phyloP scores from a whole-genome alignment of 2,329 filamentous ascomycete species.

The Arthrobotrys conoides region DNA sequence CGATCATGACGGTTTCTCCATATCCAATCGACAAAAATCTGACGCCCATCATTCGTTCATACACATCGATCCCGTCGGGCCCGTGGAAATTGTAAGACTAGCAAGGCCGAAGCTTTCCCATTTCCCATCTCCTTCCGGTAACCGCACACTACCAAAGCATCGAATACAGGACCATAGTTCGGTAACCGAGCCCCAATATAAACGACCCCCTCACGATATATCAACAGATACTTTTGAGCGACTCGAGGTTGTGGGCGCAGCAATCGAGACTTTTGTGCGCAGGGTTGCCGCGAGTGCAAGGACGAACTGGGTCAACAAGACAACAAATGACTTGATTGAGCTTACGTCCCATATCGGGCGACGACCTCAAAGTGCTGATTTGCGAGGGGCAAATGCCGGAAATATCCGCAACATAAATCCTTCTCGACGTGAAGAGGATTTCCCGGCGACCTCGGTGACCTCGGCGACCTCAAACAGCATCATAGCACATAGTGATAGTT shows the following conservation, averaged over 20 bases:
- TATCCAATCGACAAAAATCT: conserved; percentile 67
- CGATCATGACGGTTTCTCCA: conserved; percentile 63
- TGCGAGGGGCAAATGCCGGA: neutral
- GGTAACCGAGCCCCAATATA: conserved; percentile 69
- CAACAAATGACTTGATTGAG: conserved; percentile 53
- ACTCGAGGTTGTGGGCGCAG: conserved; percentile 86
- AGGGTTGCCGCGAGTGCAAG: conserved; percentile 79
- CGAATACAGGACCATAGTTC: conserved; percentile 66
- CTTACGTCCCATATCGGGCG: conserved; percentile 55
- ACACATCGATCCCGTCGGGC: conserved; percentile 68
- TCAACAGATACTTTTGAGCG: conserved; percentile 67
- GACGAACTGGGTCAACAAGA: conserved; percentile 56
- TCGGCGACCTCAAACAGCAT: conserved; percentile 38
- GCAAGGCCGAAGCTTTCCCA: conserved; percentile 86
- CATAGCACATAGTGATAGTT: neutral
- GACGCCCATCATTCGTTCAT: conserved; percentile 74
- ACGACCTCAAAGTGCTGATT: conserved; percentile 11
- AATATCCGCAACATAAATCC: neutral
- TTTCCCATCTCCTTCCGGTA: conserved; percentile 77
- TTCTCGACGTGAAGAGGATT: neutral
- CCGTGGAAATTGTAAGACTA: conserved; percentile 88
- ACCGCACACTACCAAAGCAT: conserved; percentile 63
- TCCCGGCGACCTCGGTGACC: conserved; percentile 9
- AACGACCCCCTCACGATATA: conserved; percentile 69
- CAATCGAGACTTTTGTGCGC: conserved; percentile 90